Base-by-base conservation (phyloP, 306 rosid species). In the Clitoria ternatea region DNA sequence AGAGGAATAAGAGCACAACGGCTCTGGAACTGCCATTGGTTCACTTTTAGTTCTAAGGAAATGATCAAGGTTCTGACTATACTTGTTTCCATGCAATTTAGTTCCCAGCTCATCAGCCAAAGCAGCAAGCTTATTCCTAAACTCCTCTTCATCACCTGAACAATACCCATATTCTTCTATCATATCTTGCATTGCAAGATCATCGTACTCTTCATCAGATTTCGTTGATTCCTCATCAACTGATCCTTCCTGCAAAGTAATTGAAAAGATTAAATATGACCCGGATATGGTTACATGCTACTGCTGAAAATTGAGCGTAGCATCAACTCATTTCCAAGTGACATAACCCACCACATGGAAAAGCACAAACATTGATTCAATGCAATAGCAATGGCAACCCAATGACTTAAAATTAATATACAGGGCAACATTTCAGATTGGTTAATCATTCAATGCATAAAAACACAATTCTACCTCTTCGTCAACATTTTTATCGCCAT, bases 211-310 rank as follows among this genome's bases (percentile, higher is more conserved):
- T 67, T 93, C 98, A 40, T 93, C 98, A 1, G 98, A 88, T 69
- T 93, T 87, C 7, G 97, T 88, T 19, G 98, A 93, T 80, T 90
- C 96, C 82, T 93, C 98, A 27, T 93, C 98, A 33, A 93, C 96
- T 2, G 98, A 93, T 24, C 98, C 98, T 20, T 85, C 72, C 98
- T 93, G 89, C 40, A 76, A 14, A 30, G 13, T 22, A 55, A 42
- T 4, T 50, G 27, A 45, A 59, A 30, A 3, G 23, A 33, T 14
- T 20, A 14, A 23, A 66, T 39, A 48, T 17, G 12, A 63, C 55
- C 6, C 45, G 33, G 2, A 32, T 37, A 19, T 43, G 29, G 22
- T 2, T 44, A 11, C 17, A 44, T 24, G 3, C 27, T 47, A 48
- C 6, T 3, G 23, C 14, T 44, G 8, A 33, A 17, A 61, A 20